Evolutionary conservation across 148 eudicot genomes (phyloP).

Genomic region (Chenopodium berlandieri): DNA sequence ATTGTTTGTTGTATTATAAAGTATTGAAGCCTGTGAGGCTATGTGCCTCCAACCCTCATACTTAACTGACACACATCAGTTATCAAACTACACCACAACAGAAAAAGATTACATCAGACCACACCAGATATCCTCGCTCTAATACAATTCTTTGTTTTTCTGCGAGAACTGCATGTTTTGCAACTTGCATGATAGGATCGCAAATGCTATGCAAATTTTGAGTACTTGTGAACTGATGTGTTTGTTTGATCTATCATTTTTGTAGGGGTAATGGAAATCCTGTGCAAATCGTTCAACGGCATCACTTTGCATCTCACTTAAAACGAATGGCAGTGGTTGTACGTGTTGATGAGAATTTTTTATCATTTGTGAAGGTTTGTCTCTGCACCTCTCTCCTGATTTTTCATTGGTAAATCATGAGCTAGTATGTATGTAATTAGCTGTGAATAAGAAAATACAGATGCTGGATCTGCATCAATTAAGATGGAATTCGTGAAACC

Average conservation of each 20-base stretch:
- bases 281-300: conserved; percentile 94
- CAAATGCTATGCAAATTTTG: neutral
- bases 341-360: conserved; percentile 81
- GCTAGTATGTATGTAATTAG: neutral
- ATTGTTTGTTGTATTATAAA: too few species aligned
- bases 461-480: neutral
- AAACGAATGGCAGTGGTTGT: conserved; percentile 96
- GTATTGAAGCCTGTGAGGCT: too few species aligned
- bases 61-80: too few species aligned
- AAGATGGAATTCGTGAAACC: neutral
- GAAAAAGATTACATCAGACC: too few species aligned
- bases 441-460: neutral
- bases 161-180: neutral
- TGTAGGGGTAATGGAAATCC: conserved; percentile 77
- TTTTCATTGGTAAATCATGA: neutral
- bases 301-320: conserved; percentile 93
- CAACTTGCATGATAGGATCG: neutral
- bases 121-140: too few species aligned
- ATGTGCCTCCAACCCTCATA: too few species aligned
- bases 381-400: neutral
- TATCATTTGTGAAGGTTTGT: conserved; percentile 86
- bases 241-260: conserved; percentile 9
- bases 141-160: neutral
- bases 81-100: too few species aligned
- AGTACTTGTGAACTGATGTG: neutral